Evolutionary conservation across 306 rosid species (phyloP), one percentile per base, ranked within the genome.

Genomic region (Vicia sativa): DNA sequence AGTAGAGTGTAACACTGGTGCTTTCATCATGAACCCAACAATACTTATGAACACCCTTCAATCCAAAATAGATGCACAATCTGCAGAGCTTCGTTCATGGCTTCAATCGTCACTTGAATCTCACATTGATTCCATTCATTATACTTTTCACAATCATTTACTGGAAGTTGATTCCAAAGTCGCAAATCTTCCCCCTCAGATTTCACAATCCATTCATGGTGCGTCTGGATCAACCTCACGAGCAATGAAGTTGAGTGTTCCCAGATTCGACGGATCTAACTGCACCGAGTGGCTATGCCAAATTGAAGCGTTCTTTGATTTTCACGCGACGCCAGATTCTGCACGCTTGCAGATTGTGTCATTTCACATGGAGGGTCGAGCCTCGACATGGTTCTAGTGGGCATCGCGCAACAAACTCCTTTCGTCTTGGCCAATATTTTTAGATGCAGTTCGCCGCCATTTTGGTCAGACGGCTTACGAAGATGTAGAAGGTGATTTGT

Each of bases 201-300:
- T 25, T 25, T 25, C 28, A 25, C n/a, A 50, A 23, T 26, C 4
- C 59, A 0, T 29, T 56, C 23, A 11, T 59, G 42, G 86, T 87
- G 31, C 85, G 70, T 0, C 41, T 89, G 97, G 97, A 82, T 87
- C 87, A 92, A 87, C 80, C 55, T 92, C 44, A 0, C 44, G 44
- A 11, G 1, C n/a, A 0, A 11, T 41, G 1, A 41, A 41, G 11
- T 2, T 41, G 5, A 41, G 12, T 0, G 44, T 41, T 41, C 44
- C n/a, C 1, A 1, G 44, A 0, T 41, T 11, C 8, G 44, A 41
- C 1, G 44, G 44, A 7, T 9, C 44, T 0, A 41, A 41, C 2
- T 1, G 0, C 11, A 11, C 5, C 2, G 44, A 41, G 2, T 41
- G n/a, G 44, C 1, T 41, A 2, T 11, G 11, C 3, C 44, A 41